Evolutionary conservation across 345 rosid genomes (phyloP), one percentile per base, ranked within the genome.

Genomic region (Carallia pectinifolia): DNA sequence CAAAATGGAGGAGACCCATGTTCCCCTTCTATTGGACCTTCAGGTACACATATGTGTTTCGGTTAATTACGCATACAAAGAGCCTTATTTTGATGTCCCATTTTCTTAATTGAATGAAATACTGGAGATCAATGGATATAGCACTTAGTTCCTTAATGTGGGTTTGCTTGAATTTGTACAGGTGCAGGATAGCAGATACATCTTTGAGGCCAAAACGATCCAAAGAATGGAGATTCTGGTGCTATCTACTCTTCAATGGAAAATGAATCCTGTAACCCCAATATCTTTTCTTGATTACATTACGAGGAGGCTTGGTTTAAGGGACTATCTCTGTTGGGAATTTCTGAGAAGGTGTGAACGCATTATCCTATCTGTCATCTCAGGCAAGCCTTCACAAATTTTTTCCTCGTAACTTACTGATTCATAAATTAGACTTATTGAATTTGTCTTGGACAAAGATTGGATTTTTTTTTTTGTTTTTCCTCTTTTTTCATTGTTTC

Each of bases 221-320:
- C 97, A 95, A 80, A 87, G 91, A 84, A 95, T 95, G 97, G 99
- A 95, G 88, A 71, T 95, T 18, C 70, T 95, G 84, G 81, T 95
- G 52, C 89, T 95, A 9, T 90, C 99, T 15, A 78, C 96, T 8
- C 90, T 95, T 12, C 58, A 81, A 65, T 95, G 99, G 99, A 86
- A 80, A 83, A 95, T 95, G 99, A 90, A 89, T 78, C 97, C 88
- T 15, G 73, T 87, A 47, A 90, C 99, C 29, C 93, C 99, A 38
- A 71, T 90, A 44, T 90, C 99, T 31, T 95, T 95, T 64, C 47
- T 92, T 12, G 95, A 96, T 79, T 89, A 88, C 74, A 80, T 92
- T 52, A 65, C 88, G 6, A 75, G 93, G 71, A 84, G 98, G 83
- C 83, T 96, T 6, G 94, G 97, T 0, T 77, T 92, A n/a, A 85